phyloP scores from a whole-genome alignment of 2,329 filamentous ascomycete species.

The Chrysoporthe cubensis region DNA sequence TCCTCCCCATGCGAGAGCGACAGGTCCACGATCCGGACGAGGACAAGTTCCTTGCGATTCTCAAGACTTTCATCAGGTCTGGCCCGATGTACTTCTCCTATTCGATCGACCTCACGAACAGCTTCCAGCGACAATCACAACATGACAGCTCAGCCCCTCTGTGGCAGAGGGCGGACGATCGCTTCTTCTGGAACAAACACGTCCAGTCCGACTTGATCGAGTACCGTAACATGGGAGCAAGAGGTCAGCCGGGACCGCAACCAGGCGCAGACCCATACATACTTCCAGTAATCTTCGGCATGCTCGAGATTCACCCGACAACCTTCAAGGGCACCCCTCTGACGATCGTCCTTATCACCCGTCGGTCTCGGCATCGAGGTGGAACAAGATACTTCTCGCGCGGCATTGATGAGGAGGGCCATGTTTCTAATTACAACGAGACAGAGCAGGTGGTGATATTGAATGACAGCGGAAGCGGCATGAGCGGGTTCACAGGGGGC shows the following conservation, averaged over 20 bases:
- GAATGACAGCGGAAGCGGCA: conserved; percentile 76
- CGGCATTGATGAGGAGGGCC: conserved; percentile 88
- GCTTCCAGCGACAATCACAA: conserved; percentile 90
- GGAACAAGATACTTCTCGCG: conserved; percentile 95
- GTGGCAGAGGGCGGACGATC: conserved; percentile 92
- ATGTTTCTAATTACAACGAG: conserved; percentile 99
- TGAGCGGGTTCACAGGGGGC: conserved; percentile 81
- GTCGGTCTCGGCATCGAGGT: conserved; percentile 83
- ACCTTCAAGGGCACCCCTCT: conserved; percentile 82
- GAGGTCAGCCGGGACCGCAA: conserved; percentile 71
- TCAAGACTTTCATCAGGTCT: conserved; percentile 79
- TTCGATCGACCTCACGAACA: conserved; percentile 94
- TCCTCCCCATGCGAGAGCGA: conserved; percentile 90
- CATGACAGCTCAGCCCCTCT: conserved; percentile 72
- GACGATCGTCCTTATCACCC: conserved; percentile 85
- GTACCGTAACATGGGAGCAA: conserved; percentile 69
- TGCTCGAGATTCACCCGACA: conserved; percentile 88
- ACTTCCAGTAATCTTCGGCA: conserved; percentile 92
- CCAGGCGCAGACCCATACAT: conserved; percentile 87
- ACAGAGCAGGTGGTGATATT: conserved; percentile 91
- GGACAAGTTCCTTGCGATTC: conserved; percentile 82
- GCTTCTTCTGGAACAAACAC: conserved; percentile 99
- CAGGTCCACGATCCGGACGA: conserved; percentile 91
- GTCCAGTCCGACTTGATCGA: conserved; percentile 90
- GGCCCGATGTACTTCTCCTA: conserved; percentile 98